A percentile compares a stretch with the other conserved stretches of the same genome.
phyloP scores from a whole-genome alignment of 208 protist genomes.

The Wallacemonas sp. region DNA sequence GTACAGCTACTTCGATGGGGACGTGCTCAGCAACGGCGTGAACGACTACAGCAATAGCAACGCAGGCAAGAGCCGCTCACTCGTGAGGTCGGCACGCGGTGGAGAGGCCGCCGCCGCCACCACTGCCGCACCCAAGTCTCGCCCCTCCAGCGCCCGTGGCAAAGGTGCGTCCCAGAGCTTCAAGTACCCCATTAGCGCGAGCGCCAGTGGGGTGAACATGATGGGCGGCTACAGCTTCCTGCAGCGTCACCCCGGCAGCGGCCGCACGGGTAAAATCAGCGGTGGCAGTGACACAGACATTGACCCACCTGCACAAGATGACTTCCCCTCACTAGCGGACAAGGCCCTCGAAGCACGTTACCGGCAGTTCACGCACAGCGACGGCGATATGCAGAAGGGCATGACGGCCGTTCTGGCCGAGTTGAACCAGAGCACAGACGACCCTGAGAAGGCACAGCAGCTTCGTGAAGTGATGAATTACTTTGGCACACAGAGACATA shows the following conservation, averaged over 20 bases:
- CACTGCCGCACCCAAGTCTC: neutral
- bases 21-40: neutral
- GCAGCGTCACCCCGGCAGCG: neutral
- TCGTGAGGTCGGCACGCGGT: neutral
- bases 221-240: neutral
- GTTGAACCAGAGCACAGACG: slow-evolving; percentile 49
- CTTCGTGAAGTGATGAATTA: slow-evolving; percentile 72
- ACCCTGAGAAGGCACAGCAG: slow-evolving; percentile 45
- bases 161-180: neutral
- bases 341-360: slow-evolving; percentile 11
- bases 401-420: slow-evolving; percentile 51
- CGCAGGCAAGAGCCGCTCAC: neutral
- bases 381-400: slow-evolving; percentile 31
- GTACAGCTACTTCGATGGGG: slow-evolving; percentile 6
- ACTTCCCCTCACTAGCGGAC: neutral
- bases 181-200: neutral
- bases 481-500: slow-evolving; percentile 31
- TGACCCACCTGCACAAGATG: neutral
- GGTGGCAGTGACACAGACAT: neutral
- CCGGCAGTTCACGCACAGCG: neutral
- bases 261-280: neutral
- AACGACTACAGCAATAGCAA: too few relatives aligned
- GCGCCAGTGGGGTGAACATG: neutral
- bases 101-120: neutral
- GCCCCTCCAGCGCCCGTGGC: neutral